These are phyloP conservation scores for Umbelopsis vinacea DNA, from an alignment of 192 early-diverging fungal genomes.

Conservation along the genomic window DNA sequence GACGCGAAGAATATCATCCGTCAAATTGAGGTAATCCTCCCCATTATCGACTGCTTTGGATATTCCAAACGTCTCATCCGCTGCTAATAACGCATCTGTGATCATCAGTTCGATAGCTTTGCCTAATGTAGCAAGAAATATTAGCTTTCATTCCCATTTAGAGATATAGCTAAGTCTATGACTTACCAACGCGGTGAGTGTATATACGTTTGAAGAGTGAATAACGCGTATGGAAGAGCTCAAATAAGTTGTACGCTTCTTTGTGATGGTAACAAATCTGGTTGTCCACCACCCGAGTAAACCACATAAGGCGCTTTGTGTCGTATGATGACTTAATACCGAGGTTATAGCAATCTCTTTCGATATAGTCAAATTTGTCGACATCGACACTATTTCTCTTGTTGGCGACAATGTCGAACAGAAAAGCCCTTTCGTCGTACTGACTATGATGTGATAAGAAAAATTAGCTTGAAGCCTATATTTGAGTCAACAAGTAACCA, in stretches of 20 bases:
- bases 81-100: conserved; percentile 82
- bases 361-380: conserved; percentile 88
- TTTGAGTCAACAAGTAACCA: not conserved
- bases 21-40: conserved; percentile 73
- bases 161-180: not conserved
- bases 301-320: conserved; percentile 71
- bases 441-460: conserved; percentile 12
- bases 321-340: conserved; percentile 61
- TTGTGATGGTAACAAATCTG: conserved; percentile 91
- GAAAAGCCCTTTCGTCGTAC: conserved; percentile 60
- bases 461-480: not conserved
- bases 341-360: conserved; percentile 82
- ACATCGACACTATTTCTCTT: conserved; percentile 93
- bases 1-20: conserved; percentile 79
- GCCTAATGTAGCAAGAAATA: conserved; percentile 5
- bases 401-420: conserved; percentile 98
- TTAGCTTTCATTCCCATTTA: not conserved
- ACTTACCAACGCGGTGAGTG: conserved; percentile 79
- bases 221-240: conserved; percentile 84
- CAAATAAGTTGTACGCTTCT: conserved; percentile 87
- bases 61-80: conserved; percentile 72
- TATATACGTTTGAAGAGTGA: conserved; percentile 85
- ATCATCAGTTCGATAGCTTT: conserved; percentile 91
- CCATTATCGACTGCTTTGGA: conserved; percentile 65
- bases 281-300: conserved; percentile 84